phyloP scores from a whole-genome alignment of 352 stramenopile species.

The Phytophthora quininea region DNA sequence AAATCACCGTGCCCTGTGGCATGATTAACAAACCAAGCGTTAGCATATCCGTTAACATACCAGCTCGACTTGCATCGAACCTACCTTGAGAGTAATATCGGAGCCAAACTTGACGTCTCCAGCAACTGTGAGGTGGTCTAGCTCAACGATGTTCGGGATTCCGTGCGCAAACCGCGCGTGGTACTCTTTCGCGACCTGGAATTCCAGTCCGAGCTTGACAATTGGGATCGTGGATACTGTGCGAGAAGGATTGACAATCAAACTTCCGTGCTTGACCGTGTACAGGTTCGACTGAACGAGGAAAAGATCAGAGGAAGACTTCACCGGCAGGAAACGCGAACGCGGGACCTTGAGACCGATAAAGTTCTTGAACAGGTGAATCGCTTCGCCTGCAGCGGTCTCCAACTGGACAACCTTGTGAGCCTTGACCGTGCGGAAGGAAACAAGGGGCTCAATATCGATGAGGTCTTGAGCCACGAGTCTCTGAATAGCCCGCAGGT shows the following conservation, averaged over 20 bases:
- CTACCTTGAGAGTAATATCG: constrained; percentile 91
- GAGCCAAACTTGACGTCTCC: constrained; percentile 94
- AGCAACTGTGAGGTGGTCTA: constrained; percentile 93
- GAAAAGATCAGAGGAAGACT: constrained; percentile 99
- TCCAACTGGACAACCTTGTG: constrained; percentile 96
- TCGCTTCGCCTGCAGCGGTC: constrained; percentile 97
- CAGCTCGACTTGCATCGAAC: not conserved
- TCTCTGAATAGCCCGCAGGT: constrained; percentile 96
- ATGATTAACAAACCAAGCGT: constrained; percentile 2
- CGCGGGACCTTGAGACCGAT: constrained; percentile 96
- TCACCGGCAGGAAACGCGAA: constrained; percentile 98
- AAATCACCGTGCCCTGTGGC: constrained; percentile 93
- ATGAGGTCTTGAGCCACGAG: constrained; percentile 97
- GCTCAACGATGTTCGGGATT: constrained; percentile 93
- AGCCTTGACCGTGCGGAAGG: constrained; percentile 96
- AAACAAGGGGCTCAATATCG: constrained; percentile 96
- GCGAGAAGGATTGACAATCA: constrained; percentile 88
- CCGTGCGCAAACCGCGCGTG: constrained; percentile 83
- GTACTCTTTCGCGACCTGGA: constrained; percentile 91
- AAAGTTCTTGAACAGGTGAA: constrained; percentile 98
- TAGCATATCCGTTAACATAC: not conserved
- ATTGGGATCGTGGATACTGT: constrained; percentile 89
- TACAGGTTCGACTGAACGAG: constrained; percentile 94
- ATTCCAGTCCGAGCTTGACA: constrained; percentile 93
- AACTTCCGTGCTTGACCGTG: constrained; percentile 91